Base-by-base conservation (phyloP, 1,139 yeast species). In the Lizanozyma gosingica region DNA sequence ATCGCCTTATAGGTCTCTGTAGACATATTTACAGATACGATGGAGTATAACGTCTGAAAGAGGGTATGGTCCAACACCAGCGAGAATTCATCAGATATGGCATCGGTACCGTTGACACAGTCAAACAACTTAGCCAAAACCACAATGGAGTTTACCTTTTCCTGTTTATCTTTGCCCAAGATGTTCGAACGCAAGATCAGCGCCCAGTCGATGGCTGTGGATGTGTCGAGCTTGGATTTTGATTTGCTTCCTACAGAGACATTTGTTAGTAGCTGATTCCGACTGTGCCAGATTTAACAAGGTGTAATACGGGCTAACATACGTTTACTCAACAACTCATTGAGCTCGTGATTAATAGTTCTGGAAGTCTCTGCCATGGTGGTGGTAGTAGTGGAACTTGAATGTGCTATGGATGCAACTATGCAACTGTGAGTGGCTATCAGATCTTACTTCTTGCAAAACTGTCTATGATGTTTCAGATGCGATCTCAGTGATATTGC, bases 101-200 rank as follows among this genome's bases (percentile, higher is more conserved):
- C 69, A 14, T 70, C 69, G 29, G 64, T 60, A 6, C 67, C 62
- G 22, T 61, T 54, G 17, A 68, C 54, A 45, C 69, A 66, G 42
- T 76, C 80, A 40, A 75, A 59, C 33, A 72, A 60, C 49, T 73
- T 76, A 32, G 80, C 77, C 42, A 76, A 58, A 4, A 75, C 76
- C 14, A 75, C 76, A 9, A 76, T 73, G 15, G 72, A 65, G 52
- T 75, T 75, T 42, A 73, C 74, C 48, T 71, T 72, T 45, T 73
- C 79, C 47, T 71, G 71, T 46, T 73, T 72, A 46, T 71, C 75
- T 42, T 62, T 62, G 14, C 76, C 76, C 42, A 69, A 54, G 39
- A 73, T 70, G 38, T 69, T 66, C 11, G 57, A 41, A 42, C 62
- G 60, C 35, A 73, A 60, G 4, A 60, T 55, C 17, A 57, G 47